Conservation (phyloP, 1,139 yeast species). For the Pichia sp. region DNA sequence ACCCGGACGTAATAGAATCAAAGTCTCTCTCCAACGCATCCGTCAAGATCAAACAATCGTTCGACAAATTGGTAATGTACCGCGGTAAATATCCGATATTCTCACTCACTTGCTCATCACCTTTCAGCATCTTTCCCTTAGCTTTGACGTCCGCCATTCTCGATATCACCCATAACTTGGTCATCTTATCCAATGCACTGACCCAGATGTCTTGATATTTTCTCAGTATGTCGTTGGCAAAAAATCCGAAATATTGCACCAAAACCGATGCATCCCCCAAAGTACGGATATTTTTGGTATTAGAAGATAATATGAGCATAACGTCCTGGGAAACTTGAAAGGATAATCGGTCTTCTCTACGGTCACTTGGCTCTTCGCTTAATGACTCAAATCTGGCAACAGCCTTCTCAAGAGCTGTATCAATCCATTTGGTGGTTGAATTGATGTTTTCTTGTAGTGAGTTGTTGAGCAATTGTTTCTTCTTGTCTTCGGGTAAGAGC, state of each 20-base stretch:
- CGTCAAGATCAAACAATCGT: conserved; percentile 28
- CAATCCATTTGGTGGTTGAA: conserved; percentile 27
- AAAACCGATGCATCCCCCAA: conserved; percentile 27
- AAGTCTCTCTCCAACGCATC: conserved; percentile 28
- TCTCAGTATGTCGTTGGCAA: conserved; percentile 22
- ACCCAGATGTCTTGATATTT: conserved; percentile 24
- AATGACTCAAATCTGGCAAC: conserved; percentile 21
- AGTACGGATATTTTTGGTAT: conserved; percentile 24
- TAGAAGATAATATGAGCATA: conserved; percentile 26
- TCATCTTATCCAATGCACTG: conserved; percentile 18
- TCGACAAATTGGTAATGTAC: conserved; percentile 28
- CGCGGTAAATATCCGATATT: conserved; percentile 30
- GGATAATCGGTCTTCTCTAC: conserved; percentile 24
- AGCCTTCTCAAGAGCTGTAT: conserved; percentile 24
- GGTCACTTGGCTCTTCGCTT: conserved; percentile 27
- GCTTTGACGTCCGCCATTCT: background rate
- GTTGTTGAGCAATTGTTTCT: conserved; percentile 24
- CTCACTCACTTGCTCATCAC: conserved; percentile 7
- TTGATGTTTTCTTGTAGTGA: conserved; percentile 24
- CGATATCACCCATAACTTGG: conserved; percentile 8
- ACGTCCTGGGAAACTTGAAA: conserved; percentile 28
- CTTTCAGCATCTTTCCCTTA: background rate
- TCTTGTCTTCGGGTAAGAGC: conserved; percentile 21
- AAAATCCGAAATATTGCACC: conserved; percentile 23
- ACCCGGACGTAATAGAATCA: conserved; percentile 19